Conservation (phyloP, 768 basidiomycete genomes). For the Erythrobasidium yunnanense region DNA sequence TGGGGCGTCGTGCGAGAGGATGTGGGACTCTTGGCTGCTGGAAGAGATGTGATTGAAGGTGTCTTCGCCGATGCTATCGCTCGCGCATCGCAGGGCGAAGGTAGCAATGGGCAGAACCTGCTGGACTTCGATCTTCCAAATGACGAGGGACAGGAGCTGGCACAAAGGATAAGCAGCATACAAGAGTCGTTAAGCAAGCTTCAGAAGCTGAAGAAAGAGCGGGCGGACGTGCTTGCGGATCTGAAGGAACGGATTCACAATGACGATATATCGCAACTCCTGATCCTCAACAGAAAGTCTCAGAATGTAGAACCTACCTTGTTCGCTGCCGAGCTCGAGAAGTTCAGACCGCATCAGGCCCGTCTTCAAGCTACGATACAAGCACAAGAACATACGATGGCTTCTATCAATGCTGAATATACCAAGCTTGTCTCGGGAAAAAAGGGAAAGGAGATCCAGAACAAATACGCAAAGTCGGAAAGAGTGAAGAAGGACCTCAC, state of each 20-base stretch:
- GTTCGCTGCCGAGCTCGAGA: slow-evolving; percentile 87
- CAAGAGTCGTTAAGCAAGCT: slow-evolving; percentile 67
- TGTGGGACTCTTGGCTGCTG: slow-evolving; percentile 52
- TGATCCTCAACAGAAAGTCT: slow-evolving; percentile 80
- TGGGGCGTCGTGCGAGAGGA: slow-evolving; percentile 64
- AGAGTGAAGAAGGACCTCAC: slow-evolving; percentile 65
- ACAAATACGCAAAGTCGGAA: slow-evolving; percentile 72
- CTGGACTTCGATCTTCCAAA: slow-evolving; percentile 66
- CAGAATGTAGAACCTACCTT: slow-evolving; percentile 69
- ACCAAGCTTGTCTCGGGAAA: slow-evolving; percentile 60
- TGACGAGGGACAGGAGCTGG: slow-evolving; percentile 56
- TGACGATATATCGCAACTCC: slow-evolving; percentile 90
- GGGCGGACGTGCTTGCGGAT: slow-evolving; percentile 77
- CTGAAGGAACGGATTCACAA: slow-evolving; percentile 94
- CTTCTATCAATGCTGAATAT: slow-evolving; percentile 67
- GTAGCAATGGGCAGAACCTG: slow-evolving; percentile 44
- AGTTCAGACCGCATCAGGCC: slow-evolving; percentile 83
- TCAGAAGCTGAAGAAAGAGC: slow-evolving; percentile 71
- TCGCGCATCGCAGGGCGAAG: slow-evolving; percentile 45
- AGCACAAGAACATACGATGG: slow-evolving; percentile 60
- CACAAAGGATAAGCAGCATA: slow-evolving; percentile 58
- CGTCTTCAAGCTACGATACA: slow-evolving; percentile 66
- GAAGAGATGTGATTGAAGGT: slow-evolving; percentile 45
- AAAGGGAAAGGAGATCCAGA: slow-evolving; percentile 63
- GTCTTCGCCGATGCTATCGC: slow-evolving; percentile 52